Conservation (phyloP, 805 yeast species). For the Saccharomycopsis lassenensis region DNA sequence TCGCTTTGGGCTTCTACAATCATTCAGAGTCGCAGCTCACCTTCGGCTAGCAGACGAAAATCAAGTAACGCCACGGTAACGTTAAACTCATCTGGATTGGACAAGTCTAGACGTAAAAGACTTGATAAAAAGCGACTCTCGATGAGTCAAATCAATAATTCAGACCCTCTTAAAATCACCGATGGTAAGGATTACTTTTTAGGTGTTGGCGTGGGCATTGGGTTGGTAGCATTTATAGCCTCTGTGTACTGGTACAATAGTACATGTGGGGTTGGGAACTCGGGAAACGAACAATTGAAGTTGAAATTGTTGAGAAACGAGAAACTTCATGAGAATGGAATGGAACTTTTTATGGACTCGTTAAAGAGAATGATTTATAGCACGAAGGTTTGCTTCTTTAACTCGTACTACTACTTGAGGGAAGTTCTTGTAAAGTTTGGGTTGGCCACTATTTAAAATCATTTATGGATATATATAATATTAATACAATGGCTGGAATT, state of each 20-base stretch:
- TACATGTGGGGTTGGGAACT: too few species aligned
- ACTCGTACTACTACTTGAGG: slow-evolving; percentile 7
- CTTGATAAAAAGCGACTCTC: slow-evolving; percentile 11
- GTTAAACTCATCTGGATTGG: background rate
- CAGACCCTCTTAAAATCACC: slow-evolving; percentile 10
- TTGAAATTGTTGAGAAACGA: background rate
- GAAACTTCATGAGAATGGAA: background rate
- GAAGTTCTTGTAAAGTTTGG: too few species aligned
- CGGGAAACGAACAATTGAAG: too few species aligned
- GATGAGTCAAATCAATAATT: slow-evolving; percentile 11
- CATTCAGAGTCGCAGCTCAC: slow-evolving; percentile 9
- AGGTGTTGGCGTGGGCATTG: slow-evolving; percentile 11
- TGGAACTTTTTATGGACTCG: slow-evolving; percentile 1
- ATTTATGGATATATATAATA: too few species aligned
- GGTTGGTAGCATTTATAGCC: slow-evolving; percentile 14
- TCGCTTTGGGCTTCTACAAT: slow-evolving; percentile 17
- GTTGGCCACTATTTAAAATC: too few species aligned
- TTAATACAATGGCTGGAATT: too few species aligned
- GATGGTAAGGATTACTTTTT: slow-evolving; percentile 9
- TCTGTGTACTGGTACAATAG: slow-evolving; percentile 8
- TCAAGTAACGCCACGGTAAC: too few species aligned
- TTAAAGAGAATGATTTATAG: slow-evolving; percentile 11
- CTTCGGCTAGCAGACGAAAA: too few species aligned
- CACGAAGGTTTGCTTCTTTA: slow-evolving; percentile 6
- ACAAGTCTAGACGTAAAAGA: slow-evolving; percentile 5